Base-by-base conservation (phyloP, 768 basidiomycete genomes). In the Boletus coccyginus region DNA sequence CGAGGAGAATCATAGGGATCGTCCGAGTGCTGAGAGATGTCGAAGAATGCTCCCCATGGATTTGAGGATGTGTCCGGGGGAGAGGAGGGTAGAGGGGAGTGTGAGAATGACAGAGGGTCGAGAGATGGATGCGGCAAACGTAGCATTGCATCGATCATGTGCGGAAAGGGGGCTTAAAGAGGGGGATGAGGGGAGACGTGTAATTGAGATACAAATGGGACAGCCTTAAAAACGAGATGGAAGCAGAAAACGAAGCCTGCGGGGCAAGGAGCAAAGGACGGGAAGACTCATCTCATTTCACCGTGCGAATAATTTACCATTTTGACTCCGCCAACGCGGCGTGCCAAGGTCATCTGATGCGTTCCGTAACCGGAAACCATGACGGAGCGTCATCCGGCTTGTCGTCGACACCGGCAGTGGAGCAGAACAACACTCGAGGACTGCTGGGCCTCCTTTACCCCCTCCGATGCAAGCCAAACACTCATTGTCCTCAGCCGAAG, bases 231-330 rank as follows among this genome's bases (percentile, higher is more conserved):
- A 14, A 32, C n/a, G 12, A 58, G 19, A 40, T 14, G 40, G 40
- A 52, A 45, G 31, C 47, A 24, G 38, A 49, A 29, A 16, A 39
- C 12, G 42, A 38, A 14, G n/a, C 6, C 54, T 56, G 39, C 55
- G 57, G 53, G 62, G 60, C 62, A 58, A 65, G 66, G 59, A 61
- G 57, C 14, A 39, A 21, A 46, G 21, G 29, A 6, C 43, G 41
- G 49, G 55, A 63, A 55, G 46, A 39, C 46, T 58, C 64, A 54
- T 50, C 42, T 47, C 57, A 64, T 67, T 67, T 45, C 46, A 48
- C 5, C 39, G 58, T 68, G 65, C 1, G 60, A 68, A 67, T 12
- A 13, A 0, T 0, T 46, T 58, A 0, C 64, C 57, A 5, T 43
- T 49, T 33, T 38, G 19, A 29, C 21, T 13, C 31, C 14, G 14